Evolutionary conservation across 1,284 basidiomycete genomes (phyloP), one percentile per base, ranked within the genome.

Genomic region (Vanrija sp.): DNA sequence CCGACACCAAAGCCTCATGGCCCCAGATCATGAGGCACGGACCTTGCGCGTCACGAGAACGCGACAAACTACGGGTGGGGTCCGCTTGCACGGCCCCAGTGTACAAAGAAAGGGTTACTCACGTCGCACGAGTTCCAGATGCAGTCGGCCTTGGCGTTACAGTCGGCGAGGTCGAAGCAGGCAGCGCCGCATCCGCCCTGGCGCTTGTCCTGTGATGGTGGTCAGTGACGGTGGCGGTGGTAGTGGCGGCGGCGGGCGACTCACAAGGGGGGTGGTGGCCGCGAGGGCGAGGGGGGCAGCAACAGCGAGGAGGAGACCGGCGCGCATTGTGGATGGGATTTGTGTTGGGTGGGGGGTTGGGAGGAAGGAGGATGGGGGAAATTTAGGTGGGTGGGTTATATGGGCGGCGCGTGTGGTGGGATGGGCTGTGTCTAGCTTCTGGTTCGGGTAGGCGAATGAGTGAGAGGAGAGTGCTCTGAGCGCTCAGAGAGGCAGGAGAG

Each of bases 41-140:
- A 6, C 28, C 28, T 28, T 10, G 28, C 28, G 7, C 28, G 28
- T 28, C 2, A 23, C 28, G 3, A 28, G 28, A 2, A 18, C n/a
- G 28, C 19, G 21, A 34, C 43, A 23, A 23, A 23, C 21, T 23
- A 23, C 21, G 21, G 21, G 21, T 23, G 21, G 21, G 3, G 21
- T 23, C 21, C 21, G 21, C 21, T 23, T 23, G 21, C 21, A 2
- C 2, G 21, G 21, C 18, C 38, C 25, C 10, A 26, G 28, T 16
- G 38, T 15, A 8, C 14, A 15, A 18, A 7, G 12, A 14, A 1
- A n/a, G 5, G 34, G 34, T 12, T 34, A 55, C 59, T 61, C 52
- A 61, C 59, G 52, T 61, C 47, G 34, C 55, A 61, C 19, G 19
- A 16, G 43, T 61, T 42, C 59, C 59, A 61, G 52, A 61, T 48